Conservation (phyloP, 148 eudicot species). For the Selenicereus undatus region DNA sequence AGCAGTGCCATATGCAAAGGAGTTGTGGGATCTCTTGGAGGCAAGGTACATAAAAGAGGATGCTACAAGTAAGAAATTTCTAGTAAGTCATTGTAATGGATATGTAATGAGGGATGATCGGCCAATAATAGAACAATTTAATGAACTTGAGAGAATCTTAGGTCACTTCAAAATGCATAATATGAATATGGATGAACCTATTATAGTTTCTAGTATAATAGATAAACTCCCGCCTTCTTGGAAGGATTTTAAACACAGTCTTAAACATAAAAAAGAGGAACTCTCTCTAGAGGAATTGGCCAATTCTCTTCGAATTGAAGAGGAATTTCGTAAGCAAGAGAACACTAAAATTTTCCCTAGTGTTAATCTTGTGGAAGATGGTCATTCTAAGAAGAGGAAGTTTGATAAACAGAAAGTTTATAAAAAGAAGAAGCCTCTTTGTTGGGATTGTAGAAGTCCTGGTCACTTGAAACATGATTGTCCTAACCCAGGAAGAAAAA, state of each 20-base stretch:
- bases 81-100: neutral
- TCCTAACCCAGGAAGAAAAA: neutral
- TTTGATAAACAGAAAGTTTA: neutral
- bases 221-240: neutral
- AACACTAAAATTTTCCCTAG: neutral
- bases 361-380: neutral
- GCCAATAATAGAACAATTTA: neutral
- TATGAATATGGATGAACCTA: neutral
- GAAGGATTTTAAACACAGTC: constrained; percentile 4
- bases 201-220: constrained; percentile 7
- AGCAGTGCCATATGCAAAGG: neutral
- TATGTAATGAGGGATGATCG: neutral
- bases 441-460: neutral
- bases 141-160: neutral
- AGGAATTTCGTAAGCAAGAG: neutral
- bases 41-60: neutral
- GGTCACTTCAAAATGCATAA: constrained; percentile 9
- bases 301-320: neutral
- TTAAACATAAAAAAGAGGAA: constrained; percentile 10
- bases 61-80: neutral
- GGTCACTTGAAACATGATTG: neutral
- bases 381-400: neutral
- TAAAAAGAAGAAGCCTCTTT: neutral
- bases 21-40: neutral
- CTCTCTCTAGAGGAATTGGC: constrained; percentile 11